Base-by-base conservation (phyloP, 139 green algal genomes). In the Micractinium conductrix region DNA sequence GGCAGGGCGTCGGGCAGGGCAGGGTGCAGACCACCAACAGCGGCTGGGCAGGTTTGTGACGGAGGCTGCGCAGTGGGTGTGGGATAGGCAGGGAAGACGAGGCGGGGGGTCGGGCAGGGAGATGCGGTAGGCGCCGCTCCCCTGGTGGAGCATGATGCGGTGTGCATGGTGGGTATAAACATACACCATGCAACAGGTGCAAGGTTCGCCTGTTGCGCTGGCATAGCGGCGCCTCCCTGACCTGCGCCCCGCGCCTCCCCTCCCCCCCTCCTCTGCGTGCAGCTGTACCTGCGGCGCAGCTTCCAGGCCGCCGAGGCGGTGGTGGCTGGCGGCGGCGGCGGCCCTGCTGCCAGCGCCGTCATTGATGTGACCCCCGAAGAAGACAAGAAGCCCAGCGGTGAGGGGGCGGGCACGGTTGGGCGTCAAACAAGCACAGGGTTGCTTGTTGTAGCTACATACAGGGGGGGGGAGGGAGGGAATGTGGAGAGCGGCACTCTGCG, bases 201-300 rank as follows among this genome's bases (percentile, higher is more conserved):
- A 16, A 24, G 12, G 48, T 58, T 16, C 48, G 12, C 12, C 48
- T 58, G 48, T 14, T 58, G 48, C 53, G 8, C 53, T 24, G 19
- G 19, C 53, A 30, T 16, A 30, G 53, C 53, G 5, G 19, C 8
- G 53, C 53, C 26, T 21, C 48, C 67, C 24, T 73, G 28, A 33
- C 48, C 35, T 9, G 14, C 55, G 63, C 63, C 6, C 30, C 30
- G n/a, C 43, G 8, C 71, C 40, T 65, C 12, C 68, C 58, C 50
- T 5, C 30, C 37, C 19, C 28, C 35, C 91, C 85, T 98, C 42
- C 88, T 65, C 2, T 92, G 81, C 42, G 94, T 97, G 86, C 93
- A 97, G 87, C 26, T 90, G 45, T 87, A 87, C 80, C 50, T 88
- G 74, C 84, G 80, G 78, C 58, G 38, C 24, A 73, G 74, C 30